A percentile compares a stretch with the other conserved stretches of the same genome.
These are phyloP conservation scores for Candida corydali DNA, from an alignment of 805 yeast species.

Conservation along the genomic window DNA sequence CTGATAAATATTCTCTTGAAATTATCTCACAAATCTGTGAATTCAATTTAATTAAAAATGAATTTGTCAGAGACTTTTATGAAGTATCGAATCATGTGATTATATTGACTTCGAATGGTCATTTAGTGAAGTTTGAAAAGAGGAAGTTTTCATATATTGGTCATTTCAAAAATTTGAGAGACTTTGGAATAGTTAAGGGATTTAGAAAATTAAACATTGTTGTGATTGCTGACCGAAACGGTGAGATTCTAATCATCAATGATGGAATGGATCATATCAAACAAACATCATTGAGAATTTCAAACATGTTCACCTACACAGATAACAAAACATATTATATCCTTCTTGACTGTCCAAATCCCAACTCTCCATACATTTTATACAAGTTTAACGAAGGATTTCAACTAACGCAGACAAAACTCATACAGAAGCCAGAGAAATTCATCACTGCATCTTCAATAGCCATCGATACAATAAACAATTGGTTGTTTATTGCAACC, in stretches of 20 bases:
- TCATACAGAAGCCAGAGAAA: slow-evolving; percentile 37
- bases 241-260: slow-evolving; percentile 33
- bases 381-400: slow-evolving; percentile 23
- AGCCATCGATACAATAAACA: slow-evolving; percentile 32
- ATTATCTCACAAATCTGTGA: slow-evolving; percentile 27
- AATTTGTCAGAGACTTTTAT: slow-evolving; percentile 58
- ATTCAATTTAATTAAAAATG: slow-evolving; percentile 37
- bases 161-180: slow-evolving; percentile 19
- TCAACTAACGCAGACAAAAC: slow-evolving; percentile 20
- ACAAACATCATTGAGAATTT: slow-evolving; percentile 36
- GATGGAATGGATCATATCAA: slow-evolving; percentile 21
- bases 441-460: slow-evolving; percentile 58
- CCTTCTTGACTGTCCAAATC: slow-evolving; percentile 66
- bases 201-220: slow-evolving; percentile 28
- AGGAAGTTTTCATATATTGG: slow-evolving; percentile 3
- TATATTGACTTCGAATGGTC: slow-evolving; percentile 59
- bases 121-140: slow-evolving; percentile 38
- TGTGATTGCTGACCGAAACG: slow-evolving; percentile 26
- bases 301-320: slow-evolving; percentile 41
- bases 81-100: slow-evolving; percentile 45
- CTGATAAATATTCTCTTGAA: slow-evolving; percentile 21
- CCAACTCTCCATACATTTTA: slow-evolving; percentile 48
- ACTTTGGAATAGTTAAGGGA: slow-evolving; percentile 43
- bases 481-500: slow-evolving; percentile 60
- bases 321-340: slow-evolving; percentile 26